Conservation (phyloP, 305 asterid species). For the Fraxinus angustifolia region DNA sequence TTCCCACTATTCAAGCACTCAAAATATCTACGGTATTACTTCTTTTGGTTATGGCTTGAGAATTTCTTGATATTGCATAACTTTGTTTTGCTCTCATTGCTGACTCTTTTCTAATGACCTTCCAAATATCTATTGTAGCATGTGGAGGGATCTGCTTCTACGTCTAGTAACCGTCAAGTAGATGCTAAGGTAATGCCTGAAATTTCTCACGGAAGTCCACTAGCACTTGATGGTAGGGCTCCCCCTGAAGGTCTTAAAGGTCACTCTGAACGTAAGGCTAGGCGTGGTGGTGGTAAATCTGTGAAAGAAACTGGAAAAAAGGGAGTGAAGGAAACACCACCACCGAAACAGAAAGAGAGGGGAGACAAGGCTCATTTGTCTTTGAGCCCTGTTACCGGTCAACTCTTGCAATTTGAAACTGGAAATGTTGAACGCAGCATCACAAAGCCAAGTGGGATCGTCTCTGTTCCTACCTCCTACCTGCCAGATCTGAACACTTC, state of each 20-base stretch:
- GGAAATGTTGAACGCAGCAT: conserved; percentile 33
- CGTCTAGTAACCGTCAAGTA: conserved; percentile 43
- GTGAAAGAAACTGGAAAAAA: conserved; percentile 66
- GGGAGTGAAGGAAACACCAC: conserved; percentile 52
- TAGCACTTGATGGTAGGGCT: conserved; percentile 33
- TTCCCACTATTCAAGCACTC: conserved; percentile 45
- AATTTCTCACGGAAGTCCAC: conserved; percentile 36
- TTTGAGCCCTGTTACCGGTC: conserved; percentile 50
- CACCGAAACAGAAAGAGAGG: conserved; percentile 43
- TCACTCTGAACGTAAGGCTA: conserved; percentile 61
- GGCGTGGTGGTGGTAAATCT: conserved; percentile 63
- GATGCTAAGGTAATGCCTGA: conserved; percentile 40
- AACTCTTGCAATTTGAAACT: conserved; percentile 49
- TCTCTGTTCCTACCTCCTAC: conserved; percentile 56
- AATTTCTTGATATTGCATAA: neutral
- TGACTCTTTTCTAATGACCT: conserved; percentile 4
- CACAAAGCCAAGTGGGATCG: conserved; percentile 47
- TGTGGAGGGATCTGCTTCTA: conserved; percentile 46
- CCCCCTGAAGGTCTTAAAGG: conserved; percentile 47
- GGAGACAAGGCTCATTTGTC: conserved; percentile 45
- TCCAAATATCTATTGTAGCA: conserved; percentile 40
- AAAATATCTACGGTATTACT: conserved; percentile 49
- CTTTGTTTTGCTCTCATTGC: conserved; percentile 8
- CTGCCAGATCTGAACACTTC: conserved; percentile 85
- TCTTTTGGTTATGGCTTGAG: conserved; percentile 21